Base-by-base conservation (phyloP, 257 asterid genomes). In the Solanum medicagineum region DNA sequence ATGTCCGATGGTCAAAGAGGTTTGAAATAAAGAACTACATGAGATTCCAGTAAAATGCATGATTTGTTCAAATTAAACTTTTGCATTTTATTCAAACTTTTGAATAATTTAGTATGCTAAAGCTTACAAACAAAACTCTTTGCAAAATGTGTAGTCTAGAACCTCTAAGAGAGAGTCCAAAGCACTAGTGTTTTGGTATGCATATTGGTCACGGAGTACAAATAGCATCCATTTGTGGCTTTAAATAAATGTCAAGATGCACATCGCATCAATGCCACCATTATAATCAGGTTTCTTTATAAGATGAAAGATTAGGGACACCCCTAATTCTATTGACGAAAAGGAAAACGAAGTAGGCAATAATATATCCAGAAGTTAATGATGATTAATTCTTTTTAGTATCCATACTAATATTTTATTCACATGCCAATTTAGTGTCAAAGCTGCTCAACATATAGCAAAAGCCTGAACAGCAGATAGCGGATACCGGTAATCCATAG, bases 381-480 rank as follows among this genome's bases (percentile, higher is more conserved):
- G 15, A 14, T 60, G 36, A 42, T 75, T 24, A 47, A 75, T 47
- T 75, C 47, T 4, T 47, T 65, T 84, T 73, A 32, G 65, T 69
- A 84, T 84, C 83, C 83, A 84, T 70, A 82, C 69, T 84, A 84
- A 51, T 84, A 84, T 54, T 57, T 90, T 89, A 92, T 90, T 91
- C 95, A 88, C 95, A 93, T 65, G 97, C 97, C 92, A 93, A 87
- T 88, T 93, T 93, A 26, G 97, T 92, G 89, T 93, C 97, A 59
- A 93, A 93, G 92, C 95, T 93, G 85, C 97, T 93, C 90, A 93
- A 87, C 97, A 93, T 81, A 93, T 91, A 1, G 95, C 94, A 53
- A 93, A 93, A 20, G 97, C 97, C 89, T 93, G 95, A 86, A 92
- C 92, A 0, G 97, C 97, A 10, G 97, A 93, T 20, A 93, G 66